These are phyloP conservation scores for Termitomyces heimii DNA, from an alignment of 768 basidiomycete genomes.

Conservation along the genomic window DNA sequence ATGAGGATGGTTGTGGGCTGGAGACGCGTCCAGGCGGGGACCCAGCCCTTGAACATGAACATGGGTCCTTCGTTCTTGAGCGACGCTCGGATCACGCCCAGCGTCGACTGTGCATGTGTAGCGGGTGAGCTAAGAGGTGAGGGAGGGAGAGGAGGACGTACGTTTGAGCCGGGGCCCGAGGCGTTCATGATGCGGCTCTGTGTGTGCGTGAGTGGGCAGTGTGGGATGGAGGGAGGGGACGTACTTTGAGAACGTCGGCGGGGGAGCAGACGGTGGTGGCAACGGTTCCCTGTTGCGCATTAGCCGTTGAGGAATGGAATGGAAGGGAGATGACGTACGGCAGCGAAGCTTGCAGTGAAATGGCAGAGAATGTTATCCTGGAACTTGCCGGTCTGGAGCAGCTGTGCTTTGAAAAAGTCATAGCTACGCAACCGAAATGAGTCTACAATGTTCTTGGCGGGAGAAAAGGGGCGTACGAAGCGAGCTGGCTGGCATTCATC, in stretches of 20 bases:
- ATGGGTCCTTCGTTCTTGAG: slow-evolving; percentile 71
- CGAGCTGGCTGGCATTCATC: slow-evolving; percentile 92
- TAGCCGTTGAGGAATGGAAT: not conserved
- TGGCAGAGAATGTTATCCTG: slow-evolving; percentile 80
- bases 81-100: slow-evolving; percentile 62
- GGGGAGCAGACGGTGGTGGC: slow-evolving; percentile 88
- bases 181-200: slow-evolving; percentile 88
- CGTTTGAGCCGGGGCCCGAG: slow-evolving; percentile 71
- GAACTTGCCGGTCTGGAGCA: slow-evolving; percentile 67
- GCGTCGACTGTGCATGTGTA: slow-evolving; percentile 45
- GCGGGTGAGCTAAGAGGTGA: not conserved
- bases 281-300: slow-evolving; percentile 59
- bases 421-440: no score
- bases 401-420: slow-evolving; percentile 86
- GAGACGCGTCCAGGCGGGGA: slow-evolving; percentile 81
- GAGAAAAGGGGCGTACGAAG: slow-evolving; percentile 51
- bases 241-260: slow-evolving; percentile 76
- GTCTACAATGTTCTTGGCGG: no score
- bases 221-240: slow-evolving; percentile 4
- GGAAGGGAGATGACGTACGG: slow-evolving; percentile 40
- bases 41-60: slow-evolving; percentile 94
- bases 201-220: not conserved
- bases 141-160: slow-evolving; percentile 26
- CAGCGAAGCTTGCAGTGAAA: slow-evolving; percentile 82
- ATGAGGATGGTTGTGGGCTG: slow-evolving; percentile 88